These are phyloP conservation scores for Beauveria medogensis DNA, from an alignment of 2,329 filamentous ascomycete species.

Conservation along the genomic window DNA sequence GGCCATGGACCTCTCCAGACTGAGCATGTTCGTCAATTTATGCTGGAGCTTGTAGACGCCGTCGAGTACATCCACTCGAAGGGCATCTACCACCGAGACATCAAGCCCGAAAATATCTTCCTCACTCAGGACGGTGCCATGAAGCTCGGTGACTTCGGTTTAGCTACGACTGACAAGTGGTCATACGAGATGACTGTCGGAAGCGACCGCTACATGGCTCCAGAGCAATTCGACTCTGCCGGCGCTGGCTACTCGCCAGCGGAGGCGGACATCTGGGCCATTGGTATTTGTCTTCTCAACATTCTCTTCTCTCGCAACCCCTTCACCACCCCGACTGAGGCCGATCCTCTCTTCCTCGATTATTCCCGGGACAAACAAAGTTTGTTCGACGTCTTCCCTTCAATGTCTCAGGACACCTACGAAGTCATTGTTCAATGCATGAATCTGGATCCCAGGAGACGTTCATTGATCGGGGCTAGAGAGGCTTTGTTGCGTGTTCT, in stretches of 20 bases:
- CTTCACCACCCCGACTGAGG: constrained; percentile 81
- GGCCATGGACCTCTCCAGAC: constrained; percentile 86
- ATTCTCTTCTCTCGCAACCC: constrained; percentile 95
- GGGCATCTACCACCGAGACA: constrained; percentile 91
- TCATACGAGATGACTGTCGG: constrained; percentile 89
- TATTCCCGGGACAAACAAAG: constrained; percentile 91
- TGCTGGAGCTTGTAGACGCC: constrained; percentile 86
- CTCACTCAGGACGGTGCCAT: constrained; percentile 75
- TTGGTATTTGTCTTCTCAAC: constrained; percentile 94
- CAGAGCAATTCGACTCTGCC: constrained; percentile 90
- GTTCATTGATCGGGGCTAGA: constrained; percentile 70
- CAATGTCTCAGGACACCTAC: constrained; percentile 97
- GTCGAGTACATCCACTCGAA: constrained; percentile 86
- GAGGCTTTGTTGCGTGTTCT: constrained; percentile 71
- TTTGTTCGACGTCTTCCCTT: constrained; percentile 94
- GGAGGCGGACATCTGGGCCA: constrained; percentile 92
- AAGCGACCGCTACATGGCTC: constrained; percentile 98
- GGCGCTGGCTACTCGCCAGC: constrained; percentile 84
- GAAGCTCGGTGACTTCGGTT: constrained; percentile 95
- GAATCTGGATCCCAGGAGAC: constrained; percentile 82
- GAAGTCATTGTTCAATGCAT: constrained; percentile 87
- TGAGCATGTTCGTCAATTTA: constrained; percentile 93
- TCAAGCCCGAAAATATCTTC: constrained; percentile 99
- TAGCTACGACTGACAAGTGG: constrained; percentile 84
- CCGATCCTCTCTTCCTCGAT: constrained; percentile 89